Conservation (phyloP, 768 basidiomycete species). For the Auricularia auricula-judae region DNA sequence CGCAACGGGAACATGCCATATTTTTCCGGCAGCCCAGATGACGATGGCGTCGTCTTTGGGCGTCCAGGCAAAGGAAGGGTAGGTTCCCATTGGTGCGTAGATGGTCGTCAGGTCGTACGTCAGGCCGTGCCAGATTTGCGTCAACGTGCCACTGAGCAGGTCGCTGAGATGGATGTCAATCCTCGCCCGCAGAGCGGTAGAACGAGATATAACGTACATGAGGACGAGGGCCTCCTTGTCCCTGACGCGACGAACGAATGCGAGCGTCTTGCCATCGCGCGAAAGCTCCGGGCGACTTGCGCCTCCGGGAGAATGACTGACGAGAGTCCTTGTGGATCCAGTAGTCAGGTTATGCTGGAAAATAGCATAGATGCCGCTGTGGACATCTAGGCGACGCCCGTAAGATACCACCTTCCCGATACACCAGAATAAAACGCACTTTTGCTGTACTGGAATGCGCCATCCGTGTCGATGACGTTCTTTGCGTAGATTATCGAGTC, state of each 20-base stretch:
- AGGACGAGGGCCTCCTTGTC: slow-evolving; percentile 66
- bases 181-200: not conserved
- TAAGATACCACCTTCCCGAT: not conserved
- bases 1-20: slow-evolving; percentile 47
- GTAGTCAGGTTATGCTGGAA: slow-evolving; percentile 56
- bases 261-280: slow-evolving; percentile 54
- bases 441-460: slow-evolving; percentile 50
- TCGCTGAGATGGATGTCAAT: slow-evolving; percentile 32
- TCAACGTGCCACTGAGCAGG: slow-evolving; percentile 50
- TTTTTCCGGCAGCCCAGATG: slow-evolving; percentile 67
- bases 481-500: slow-evolving; percentile 56
- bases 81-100: slow-evolving; percentile 72
- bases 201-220: slow-evolving; percentile 33
- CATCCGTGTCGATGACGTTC: slow-evolving; percentile 42
- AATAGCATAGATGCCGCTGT: slow-evolving; percentile 61
- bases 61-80: slow-evolving; percentile 64
- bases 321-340: slow-evolving; percentile 38
- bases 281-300: slow-evolving; percentile 64
- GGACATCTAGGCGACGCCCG: slow-evolving; percentile 37
- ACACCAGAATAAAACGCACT: slow-evolving; percentile 24
- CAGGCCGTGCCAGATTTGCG: slow-evolving; percentile 58
- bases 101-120: slow-evolving; percentile 52
- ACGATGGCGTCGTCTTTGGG: slow-evolving; percentile 48
- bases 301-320: slow-evolving; percentile 50
- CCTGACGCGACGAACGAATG: slow-evolving; percentile 62